Evolutionary conservation across 129 eudicot genomes (phyloP), one percentile per base, ranked within the genome.

Genomic region (Flaveria robusta): DNA sequence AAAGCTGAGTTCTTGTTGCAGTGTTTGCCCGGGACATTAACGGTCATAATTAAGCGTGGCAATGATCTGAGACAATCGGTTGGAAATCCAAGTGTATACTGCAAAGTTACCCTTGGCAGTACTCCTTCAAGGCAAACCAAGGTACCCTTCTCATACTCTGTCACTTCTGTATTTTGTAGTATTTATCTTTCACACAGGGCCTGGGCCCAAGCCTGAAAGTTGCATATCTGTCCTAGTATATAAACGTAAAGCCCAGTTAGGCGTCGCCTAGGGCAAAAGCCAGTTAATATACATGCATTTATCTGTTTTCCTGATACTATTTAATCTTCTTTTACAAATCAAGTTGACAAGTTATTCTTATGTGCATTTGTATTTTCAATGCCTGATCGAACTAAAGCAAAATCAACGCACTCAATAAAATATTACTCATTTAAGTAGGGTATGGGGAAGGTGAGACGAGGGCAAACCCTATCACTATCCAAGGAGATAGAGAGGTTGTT

Each of bases 41-140:
- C 88, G 0, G 99, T 95, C 13, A 83, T 83, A 73, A 91, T 95
- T 54, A 95, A 95, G 86, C 86, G 96, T 74, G 99, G 97, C 52
- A 95, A 85, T 82, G 93, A 91, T 79, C 79, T 95, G 91, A 95
- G 80, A 82, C 97, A 95, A 79, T 95, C 99, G 7, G 99, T 95
- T 72, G 99, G 99, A 75, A 89, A 91, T 69, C 85, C 99, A 1
- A 95, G 99, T 72, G 99, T 83, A 12, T 95, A 79, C 81, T 95
- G 99, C 84, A 95, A 95, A 87, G 91, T 95, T 66, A 95, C 97
- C 59, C 91, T 95, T 16, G 99, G 99, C 74, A 91, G 74, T 76
- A 91, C 97, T 15, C 88, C 87, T 37, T 86, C 97, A 34, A 87
- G 85, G 67, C 92, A 87, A 79, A 95, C 99, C 15, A 86, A 91